Evolutionary conservation across 805 yeast species (phyloP), one percentile per base, ranked within the genome.

Genomic region (Saturnispora hagleri): DNA sequence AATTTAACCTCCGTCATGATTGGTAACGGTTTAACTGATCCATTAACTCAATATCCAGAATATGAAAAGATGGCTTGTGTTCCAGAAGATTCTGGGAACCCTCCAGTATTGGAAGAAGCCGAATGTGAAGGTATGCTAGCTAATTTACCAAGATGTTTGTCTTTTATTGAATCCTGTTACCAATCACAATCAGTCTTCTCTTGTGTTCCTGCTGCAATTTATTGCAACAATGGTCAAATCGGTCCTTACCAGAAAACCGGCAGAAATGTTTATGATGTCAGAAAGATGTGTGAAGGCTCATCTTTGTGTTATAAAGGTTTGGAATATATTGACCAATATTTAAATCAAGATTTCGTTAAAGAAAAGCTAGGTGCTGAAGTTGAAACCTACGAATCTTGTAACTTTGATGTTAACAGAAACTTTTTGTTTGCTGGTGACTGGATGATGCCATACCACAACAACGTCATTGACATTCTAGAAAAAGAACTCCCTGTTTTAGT

Each of bases 1-100:
- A 79, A 87, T 60, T 73, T 89, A 58, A 71, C 85, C 12, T 86
- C 96, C 3, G 82, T 90, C 18, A 64, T 91, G 64, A 90, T 90
- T 62, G 98, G 98, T 56, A 90, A 90, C 66, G 97, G 98, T 50
- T 79, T 90, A 59, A 88, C 96, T 35, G 95, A 89, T 66, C 85
- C 95, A 3, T 72, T 84, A 53, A 75, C 78, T 44, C 97, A 89
- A 73, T 82, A 84, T 62, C 77, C 77, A 53, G 81, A 82, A 67
- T 89, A 88, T 64, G 80, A 84, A 67, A 95, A 95, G 57, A 90
- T 91, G 97, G 95, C 95, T 4, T 91, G 98, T 69, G 93, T 96
- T 50, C 52, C 52, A 17, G 66, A 76, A 58, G 95, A 96, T 57
- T 63, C 63, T 12, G 97, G 96, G 5, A 81, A 81, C 61, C 83